These are phyloP conservation scores for Globisporangium irregulare DNA, from an alignment of 352 stramenopile species.

Conservation along the genomic window DNA sequence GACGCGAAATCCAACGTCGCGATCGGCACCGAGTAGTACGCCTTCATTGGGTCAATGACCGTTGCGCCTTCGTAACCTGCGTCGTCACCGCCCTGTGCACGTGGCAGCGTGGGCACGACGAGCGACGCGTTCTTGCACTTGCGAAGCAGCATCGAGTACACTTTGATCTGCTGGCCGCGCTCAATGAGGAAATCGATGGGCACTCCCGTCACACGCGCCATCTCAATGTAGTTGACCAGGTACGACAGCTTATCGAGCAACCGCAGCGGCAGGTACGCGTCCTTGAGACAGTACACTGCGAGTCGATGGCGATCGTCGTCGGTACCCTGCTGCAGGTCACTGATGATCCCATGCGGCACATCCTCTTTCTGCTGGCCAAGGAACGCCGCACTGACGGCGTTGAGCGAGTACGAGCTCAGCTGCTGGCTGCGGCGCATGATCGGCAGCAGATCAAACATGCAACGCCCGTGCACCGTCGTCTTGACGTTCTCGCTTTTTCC, in stretches of 20 bases:
- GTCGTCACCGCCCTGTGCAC: constrained; percentile 79
- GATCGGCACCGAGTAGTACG: constrained; percentile 99
- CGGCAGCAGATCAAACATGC: constrained; percentile 98
- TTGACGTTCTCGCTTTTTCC: constrained; percentile 98
- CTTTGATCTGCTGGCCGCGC: constrained; percentile 98
- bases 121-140: constrained; percentile 95
- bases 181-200: constrained; percentile 98
- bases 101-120: constrained; percentile 95
- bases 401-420: constrained; percentile 98
- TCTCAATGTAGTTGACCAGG: constrained; percentile 99
- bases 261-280: constrained; percentile 95
- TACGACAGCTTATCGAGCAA: constrained; percentile 99
- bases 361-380: constrained; percentile 99
- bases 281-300: constrained; percentile 99
- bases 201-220: constrained; percentile 98
- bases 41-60: constrained; percentile 99
- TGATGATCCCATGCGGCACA: constrained; percentile 99
- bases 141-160: constrained; percentile 98
- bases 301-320: constrained; percentile 97
- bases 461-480: constrained; percentile 96
- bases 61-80: constrained; percentile 97
- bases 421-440: constrained; percentile 99
- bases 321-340: constrained; percentile 89
- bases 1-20: constrained; percentile 99
- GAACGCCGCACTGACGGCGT: constrained; percentile 97